These are phyloP conservation scores for Typha latifolia DNA, from an alignment of 176 grass and related monocot genomes.

Conservation along the genomic window DNA sequence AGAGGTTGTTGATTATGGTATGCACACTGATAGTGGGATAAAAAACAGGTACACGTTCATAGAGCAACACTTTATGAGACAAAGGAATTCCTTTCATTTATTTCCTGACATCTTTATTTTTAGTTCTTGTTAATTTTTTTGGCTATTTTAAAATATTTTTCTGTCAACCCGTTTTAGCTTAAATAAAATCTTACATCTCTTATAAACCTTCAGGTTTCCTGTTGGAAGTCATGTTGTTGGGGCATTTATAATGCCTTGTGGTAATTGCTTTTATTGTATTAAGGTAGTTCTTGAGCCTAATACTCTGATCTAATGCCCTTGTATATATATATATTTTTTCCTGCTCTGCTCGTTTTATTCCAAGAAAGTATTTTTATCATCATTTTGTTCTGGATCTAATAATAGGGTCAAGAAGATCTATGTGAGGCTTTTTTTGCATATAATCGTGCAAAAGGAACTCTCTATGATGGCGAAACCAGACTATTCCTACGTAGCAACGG, in stretches of 20 bases:
- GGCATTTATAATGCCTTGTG: constrained; percentile 98
- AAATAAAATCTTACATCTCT: background rate
- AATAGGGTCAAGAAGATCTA: constrained; percentile 92
- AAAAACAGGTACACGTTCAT: constrained; percentile 45
- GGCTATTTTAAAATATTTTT: background rate
- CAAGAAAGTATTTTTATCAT: too few species aligned
- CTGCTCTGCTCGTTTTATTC: too few species aligned
- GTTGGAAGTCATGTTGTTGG: constrained; percentile 92
- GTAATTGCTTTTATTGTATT: constrained; percentile 95
- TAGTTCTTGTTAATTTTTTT: background rate
- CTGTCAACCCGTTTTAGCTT: background rate
- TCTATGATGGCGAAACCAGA: constrained; percentile 91
- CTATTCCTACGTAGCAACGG: constrained; percentile 70
- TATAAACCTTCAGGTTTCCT: constrained; percentile 48
- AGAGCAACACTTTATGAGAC: background rate
- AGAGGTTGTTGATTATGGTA: constrained; percentile 85
- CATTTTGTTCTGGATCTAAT: background rate
- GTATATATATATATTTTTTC: too few species aligned
- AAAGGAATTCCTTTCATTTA: background rate
- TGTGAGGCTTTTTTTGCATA: constrained; percentile 91
- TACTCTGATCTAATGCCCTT: background rate
- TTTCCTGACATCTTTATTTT: background rate
- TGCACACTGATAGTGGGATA: constrained; percentile 52
- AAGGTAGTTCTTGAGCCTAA: constrained; percentile 38
- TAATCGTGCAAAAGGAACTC: constrained; percentile 92